Evolutionary conservation across 2,329 filamentous ascomycete genomes (phyloP), one percentile per base, ranked within the genome.

Genomic region (Beauveria sp.): DNA sequence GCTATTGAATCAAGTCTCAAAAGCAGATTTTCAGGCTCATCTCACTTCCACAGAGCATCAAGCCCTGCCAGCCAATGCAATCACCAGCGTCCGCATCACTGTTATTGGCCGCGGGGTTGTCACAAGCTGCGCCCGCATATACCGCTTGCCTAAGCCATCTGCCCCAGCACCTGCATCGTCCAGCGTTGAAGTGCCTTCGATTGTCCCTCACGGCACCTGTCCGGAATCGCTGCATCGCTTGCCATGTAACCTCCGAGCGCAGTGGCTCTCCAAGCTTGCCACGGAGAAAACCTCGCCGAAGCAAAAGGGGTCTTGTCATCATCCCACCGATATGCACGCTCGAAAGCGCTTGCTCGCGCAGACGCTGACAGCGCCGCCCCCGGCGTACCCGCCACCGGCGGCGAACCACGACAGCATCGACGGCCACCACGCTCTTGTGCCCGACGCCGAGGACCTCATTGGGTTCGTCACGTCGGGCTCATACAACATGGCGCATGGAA

Each of bases 381-480:
- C 47, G 5, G 60, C 65, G 9, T 68, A 70, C 22, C 69, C 72
- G 3, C 73, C 73, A 20, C 75, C 75, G 18, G 66, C 70, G 4
- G 67, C 69, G 14, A 77, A 73, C 63, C 71, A 70, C 60, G 70
- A 66, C 55, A 72, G 74, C 64, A 70, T 80, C 74, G 70, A 73
- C 26, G 77, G 78, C 0, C 83, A 88, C 83, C 84, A 90, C 66
- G 87, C 88, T 0, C 70, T 85, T 0, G 85, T 92, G n/a, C 93
- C 93, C 0, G 79, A 80, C 10, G 85, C 86, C 64, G 79, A 83
- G 24, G 90, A 97, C 70, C 79, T 97, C 14, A 84, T 97, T 55
- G 94, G 94, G 0, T 99, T 96, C 71, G 87, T 97, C 26, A 97
- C 92, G 2, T 89, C 88, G 1, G 94, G 93, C 0, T 88, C 90